Conservation (phyloP, 176 grass and related monocot genomes). For the Panicum miliaceum region DNA sequence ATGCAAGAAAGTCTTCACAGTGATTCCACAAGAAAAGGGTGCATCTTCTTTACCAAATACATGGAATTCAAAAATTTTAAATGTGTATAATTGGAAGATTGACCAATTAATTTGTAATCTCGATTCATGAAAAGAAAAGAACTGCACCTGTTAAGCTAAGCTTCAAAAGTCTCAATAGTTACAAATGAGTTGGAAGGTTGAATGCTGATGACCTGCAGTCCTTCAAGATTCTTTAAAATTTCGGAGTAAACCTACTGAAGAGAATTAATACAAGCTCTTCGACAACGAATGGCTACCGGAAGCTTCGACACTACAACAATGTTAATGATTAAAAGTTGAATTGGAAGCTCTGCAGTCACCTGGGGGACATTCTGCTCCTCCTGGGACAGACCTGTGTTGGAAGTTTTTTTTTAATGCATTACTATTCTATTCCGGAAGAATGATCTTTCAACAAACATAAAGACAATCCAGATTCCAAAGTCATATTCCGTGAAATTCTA, state of each 20-base stretch:
- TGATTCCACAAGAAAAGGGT: neutral
- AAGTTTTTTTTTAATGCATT: neutral
- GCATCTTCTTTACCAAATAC: neutral
- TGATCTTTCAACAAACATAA: neutral
- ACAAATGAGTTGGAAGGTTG: neutral
- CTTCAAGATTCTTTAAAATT: neutral
- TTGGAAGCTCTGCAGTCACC: slow-evolving; percentile 24
- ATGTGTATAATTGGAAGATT: neutral
- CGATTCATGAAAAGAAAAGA: neutral
- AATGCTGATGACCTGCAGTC: neutral
- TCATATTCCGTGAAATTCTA: neutral
- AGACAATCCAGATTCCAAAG: neutral
- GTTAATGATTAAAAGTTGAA: slow-evolving; percentile 10
- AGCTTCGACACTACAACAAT: slow-evolving; percentile 2
- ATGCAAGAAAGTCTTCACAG: neutral
- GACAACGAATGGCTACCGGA: slow-evolving; percentile 12
- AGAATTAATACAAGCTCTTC: neutral
- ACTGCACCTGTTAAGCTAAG: neutral
- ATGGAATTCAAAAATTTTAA: neutral
- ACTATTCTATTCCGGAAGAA: slow-evolving; percentile 8
- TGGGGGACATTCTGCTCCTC: neutral
- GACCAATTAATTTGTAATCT: neutral
- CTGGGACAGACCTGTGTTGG: neutral
- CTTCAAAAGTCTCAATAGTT: neutral
- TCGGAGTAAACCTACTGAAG: neutral